Base-by-base conservation (phyloP, 768 basidiomycete species). In the Leccinum pellstonianum region DNA sequence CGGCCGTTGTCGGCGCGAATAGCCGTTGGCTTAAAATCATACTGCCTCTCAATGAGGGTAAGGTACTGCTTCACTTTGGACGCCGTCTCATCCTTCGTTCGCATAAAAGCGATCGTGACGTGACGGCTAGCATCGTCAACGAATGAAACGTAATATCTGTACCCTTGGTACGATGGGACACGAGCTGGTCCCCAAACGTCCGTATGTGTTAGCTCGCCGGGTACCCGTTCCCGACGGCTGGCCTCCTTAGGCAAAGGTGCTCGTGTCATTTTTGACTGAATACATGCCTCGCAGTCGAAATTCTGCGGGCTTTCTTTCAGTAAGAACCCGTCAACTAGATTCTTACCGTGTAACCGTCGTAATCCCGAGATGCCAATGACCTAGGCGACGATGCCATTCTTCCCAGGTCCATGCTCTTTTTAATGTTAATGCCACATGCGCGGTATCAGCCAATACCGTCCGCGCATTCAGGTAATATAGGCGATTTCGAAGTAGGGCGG, bases 1-100 rank as follows among this genome's bases (percentile, higher is more conserved):
- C 60, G 67, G 0, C 74, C 74, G 55, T 66, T 14, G 49, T 77
- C 71, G 2, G 68, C 64, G 10, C 67, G 52, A 3, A 74, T 51
- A 2, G 31, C 57, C 25, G 55, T 66, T 14, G 49, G 49, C 41
- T 43, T 43, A 43, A 17, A 48, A 48, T 23, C 8, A 14, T 48
- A 48, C 7, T 48, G 21, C 21, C 47, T 2, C 12, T 48, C 47
- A 15, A 48, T 48, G 3, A 21, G 21, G 21, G 2, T 23, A 11
- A 48, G 4, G 14, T 48, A 48, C 6, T 48, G 47, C 14, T 48
- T 48, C 14, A 48, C 47, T 15, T 48, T 48, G 5, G 47, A 12
- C 3, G 21, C 21, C 5, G 47, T 48, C 14, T 48, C 47, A 14
- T 48, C 47, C 12, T 48, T 48, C 5, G 11, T 23, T 23, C 14